Base-by-base conservation (phyloP, 2,329 filamentous ascomycete genomes). In the Penicillium vulpinum region DNA sequence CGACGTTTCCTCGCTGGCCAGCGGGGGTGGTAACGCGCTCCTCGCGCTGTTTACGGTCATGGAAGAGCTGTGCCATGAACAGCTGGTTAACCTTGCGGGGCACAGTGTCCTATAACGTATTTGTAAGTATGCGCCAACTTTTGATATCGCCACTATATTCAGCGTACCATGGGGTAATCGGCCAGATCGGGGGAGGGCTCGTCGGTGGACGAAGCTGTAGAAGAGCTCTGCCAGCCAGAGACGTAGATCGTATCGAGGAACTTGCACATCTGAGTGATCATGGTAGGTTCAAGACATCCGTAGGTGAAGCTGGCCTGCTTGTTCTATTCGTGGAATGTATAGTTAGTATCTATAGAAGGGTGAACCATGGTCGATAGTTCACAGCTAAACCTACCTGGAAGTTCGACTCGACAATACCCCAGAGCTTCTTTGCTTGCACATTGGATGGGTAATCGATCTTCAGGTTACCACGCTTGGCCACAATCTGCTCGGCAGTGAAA, bases 201-300 rank as follows among this genome's bases (percentile, higher is more conserved):
- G 69, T 99, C 92, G 7, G 92, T 93, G 2, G 92, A 85, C 3
- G 93, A 97, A 48, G 94, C 94, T 8, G 94, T 99, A 24, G 92
- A 97, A 2, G 93, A 97, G 63, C 91, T 96, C 79, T 99, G 94
- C 94, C 94, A 99, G 63, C 94, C 94, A 53, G 94, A 97, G 61
- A 99, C 94, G 76, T 99, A 99, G 74, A 99, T 91, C 33, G 94
- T 99, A 73, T 99, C 94, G 61, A 99, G 84, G 77, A 95, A 97
- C 79, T 97, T 96, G 69, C 93, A 93, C 94, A 99, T 99, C 77
- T 99, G 94, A 28, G 94, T 97, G 74, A 99, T 85, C 90, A 97
- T 97, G 55, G 96, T 96, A 11, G 94, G 94, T 73, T 99, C 94
- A 63, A 99, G 83, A 79, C 94, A 97, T 70, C 94, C 94, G 73